Evolutionary conservation across 208 protist genomes (phyloP).

Genomic region (Endotrypanum monterogeii): DNA sequence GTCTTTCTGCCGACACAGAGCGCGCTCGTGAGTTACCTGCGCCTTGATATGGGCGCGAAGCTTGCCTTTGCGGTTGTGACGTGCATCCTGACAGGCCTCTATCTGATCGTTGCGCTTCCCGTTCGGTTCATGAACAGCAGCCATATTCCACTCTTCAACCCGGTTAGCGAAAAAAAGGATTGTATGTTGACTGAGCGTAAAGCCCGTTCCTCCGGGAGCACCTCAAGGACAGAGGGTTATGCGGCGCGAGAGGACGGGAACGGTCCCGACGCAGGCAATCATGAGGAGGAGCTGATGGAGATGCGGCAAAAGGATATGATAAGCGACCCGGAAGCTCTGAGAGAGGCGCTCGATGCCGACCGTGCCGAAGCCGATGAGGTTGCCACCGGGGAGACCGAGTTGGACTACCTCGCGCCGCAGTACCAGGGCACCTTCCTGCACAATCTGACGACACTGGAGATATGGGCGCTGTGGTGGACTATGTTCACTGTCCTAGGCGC

Average conservation of each 20-base stretch:
- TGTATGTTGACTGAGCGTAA: no score
- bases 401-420: not conserved
- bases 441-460: slow-evolving; percentile 34
- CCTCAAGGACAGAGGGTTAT: no score
- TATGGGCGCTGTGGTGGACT: slow-evolving; percentile 60
- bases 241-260: no score
- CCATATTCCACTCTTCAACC: not conserved
- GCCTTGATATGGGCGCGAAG: slow-evolving; percentile 15
- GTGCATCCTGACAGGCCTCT: not conserved
- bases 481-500: slow-evolving; percentile 42
- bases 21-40: slow-evolving; percentile 31
- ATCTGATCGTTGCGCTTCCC: not conserved
- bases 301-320: no score
- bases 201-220: no score
- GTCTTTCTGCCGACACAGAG: slow-evolving; percentile 34
- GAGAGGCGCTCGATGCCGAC: no score
- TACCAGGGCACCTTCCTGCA: slow-evolving; percentile 47
- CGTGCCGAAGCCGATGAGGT: no score
- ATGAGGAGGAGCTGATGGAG: no score
- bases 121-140: not conserved
- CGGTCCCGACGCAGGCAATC: no score
- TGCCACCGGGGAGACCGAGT: no score
- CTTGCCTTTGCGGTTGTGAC: slow-evolving; percentile 5
- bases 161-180: no score
- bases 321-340: no score